Evolutionary conservation across 2,329 filamentous ascomycete genomes (phyloP).

Genomic region (Colletotrichum spaethianum): DNA sequence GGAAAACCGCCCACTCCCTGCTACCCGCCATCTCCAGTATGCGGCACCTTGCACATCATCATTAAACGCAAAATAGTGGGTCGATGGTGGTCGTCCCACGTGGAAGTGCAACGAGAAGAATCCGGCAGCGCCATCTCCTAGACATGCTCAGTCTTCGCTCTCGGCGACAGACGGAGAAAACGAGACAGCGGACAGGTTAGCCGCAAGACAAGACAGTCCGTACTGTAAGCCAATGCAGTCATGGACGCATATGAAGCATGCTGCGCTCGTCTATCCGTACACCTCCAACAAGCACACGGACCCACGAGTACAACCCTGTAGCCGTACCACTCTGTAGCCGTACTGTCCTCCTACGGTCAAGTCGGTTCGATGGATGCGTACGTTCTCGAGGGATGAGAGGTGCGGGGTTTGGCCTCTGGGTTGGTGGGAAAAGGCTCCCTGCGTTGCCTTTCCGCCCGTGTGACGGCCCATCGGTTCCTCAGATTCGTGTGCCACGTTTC

Average conservation of each 20-base stretch:
- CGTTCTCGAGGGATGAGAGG: constrained; percentile 14
- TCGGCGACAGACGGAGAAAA: constrained; percentile 8
- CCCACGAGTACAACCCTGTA: neutral
- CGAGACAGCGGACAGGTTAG: constrained; percentile 6
- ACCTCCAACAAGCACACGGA: neutral
- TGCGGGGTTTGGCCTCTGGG: constrained; percentile 14
- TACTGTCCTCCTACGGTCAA: neutral
- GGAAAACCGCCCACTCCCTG: constrained; percentile 13
- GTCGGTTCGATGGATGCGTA: neutral
- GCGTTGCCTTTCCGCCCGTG: constrained; percentile 26
- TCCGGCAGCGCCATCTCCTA: constrained; percentile 21
- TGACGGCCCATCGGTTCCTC: constrained; percentile 40
- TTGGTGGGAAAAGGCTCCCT: constrained; percentile 34
- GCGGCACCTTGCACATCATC: constrained; percentile 40
- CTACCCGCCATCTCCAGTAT: constrained; percentile 21
- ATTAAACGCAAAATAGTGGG: constrained; percentile 42
- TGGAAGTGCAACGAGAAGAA: constrained; percentile 32
- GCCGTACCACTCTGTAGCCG: neutral
- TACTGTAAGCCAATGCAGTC: neutral
- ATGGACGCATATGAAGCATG: neutral
- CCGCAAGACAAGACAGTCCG: constrained; percentile 4
- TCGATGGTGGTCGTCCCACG: constrained; percentile 28
- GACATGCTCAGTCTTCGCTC: constrained; percentile 9
- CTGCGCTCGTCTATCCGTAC: neutral
- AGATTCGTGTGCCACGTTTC: constrained; percentile 41